Percentiles rank a stretch among this genome's conserved stretches.
These are phyloP conservation scores for Eucalyptus cloeziana DNA, from an alignment of 345 rosid species.

Conservation along the genomic window DNA sequence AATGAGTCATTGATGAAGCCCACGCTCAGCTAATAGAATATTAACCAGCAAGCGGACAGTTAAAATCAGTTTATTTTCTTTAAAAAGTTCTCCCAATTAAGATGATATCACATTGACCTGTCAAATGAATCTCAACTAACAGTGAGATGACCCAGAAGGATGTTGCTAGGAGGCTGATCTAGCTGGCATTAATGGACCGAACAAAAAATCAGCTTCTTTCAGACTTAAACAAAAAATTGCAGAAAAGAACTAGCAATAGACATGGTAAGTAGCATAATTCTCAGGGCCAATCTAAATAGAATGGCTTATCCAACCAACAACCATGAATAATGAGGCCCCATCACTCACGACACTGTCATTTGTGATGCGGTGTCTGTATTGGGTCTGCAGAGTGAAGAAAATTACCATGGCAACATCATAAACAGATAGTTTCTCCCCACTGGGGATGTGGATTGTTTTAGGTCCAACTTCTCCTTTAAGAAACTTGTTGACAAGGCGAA, in stretches of 20 bases:
- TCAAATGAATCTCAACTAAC: neutral
- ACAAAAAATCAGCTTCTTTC: neutral
- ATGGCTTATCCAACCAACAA: neutral
- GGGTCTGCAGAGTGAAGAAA: neutral
- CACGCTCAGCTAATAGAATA: neutral
- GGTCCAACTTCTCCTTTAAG: constrained; percentile 90
- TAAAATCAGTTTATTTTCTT: neutral
- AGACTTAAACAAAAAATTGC: neutral
- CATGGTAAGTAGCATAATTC: neutral
- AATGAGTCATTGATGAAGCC: neutral
- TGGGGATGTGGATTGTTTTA: constrained; percentile 70
- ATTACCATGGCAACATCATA: constrained; percentile 80
- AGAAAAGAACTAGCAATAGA: neutral
- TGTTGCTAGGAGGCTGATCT: neutral
- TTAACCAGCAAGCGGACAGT: neutral
- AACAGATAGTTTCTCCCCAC: constrained; percentile 72
- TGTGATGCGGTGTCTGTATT: neutral
- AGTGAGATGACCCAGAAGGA: neutral
- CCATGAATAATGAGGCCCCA: neutral
- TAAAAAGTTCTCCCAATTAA: neutral
- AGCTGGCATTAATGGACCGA: neutral
- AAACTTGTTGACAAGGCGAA: constrained; percentile 67
- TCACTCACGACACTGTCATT: neutral
- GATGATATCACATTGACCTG: neutral
- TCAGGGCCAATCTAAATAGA: neutral